Conservation (phyloP, 148 eudicot genomes). For the Diospyros kaki region DNA sequence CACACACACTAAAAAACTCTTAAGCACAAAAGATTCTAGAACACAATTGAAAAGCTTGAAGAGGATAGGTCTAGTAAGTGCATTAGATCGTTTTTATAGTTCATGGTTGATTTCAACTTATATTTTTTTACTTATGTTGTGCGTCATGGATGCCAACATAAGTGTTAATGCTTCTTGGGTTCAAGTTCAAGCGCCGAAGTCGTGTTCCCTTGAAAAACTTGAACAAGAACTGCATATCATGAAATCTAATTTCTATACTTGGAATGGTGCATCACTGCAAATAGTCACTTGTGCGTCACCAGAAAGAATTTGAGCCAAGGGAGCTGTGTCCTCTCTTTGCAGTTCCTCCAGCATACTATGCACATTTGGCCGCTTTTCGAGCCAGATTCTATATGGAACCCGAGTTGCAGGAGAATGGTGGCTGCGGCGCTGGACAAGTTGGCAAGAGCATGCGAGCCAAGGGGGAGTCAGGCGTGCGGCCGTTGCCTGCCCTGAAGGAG, state of each 20-base stretch:
- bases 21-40: no score
- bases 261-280: neutral
- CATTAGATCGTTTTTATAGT: neutral
- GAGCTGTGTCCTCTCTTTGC: slow-evolving; percentile 11
- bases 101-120: neutral
- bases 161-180: no score
- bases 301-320: neutral
- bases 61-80: no score
- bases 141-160: no score
- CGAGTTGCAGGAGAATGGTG: slow-evolving; percentile 44
- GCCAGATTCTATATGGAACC: slow-evolving; percentile 79
- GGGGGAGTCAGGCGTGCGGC: slow-evolving; percentile 45
- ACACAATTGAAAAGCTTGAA: no score
- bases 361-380: slow-evolving; percentile 76
- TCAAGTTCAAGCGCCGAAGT: no score
- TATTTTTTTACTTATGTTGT: no score
- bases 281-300: neutral
- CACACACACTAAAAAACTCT: no score
- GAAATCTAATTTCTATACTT: no score
- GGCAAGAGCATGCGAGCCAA: slow-evolving; percentile 25
- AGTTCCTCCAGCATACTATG: slow-evolving; percentile 93
- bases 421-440: slow-evolving; percentile 25
- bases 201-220: no score
- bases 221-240: no score
- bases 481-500: slow-evolving; percentile 62